Percentiles rank a stretch among this genome's conserved stretches.
Evolutionary conservation across 495 filamentous ascomycete genomes (phyloP).

Genomic region (Aspergillus biplanus): DNA sequence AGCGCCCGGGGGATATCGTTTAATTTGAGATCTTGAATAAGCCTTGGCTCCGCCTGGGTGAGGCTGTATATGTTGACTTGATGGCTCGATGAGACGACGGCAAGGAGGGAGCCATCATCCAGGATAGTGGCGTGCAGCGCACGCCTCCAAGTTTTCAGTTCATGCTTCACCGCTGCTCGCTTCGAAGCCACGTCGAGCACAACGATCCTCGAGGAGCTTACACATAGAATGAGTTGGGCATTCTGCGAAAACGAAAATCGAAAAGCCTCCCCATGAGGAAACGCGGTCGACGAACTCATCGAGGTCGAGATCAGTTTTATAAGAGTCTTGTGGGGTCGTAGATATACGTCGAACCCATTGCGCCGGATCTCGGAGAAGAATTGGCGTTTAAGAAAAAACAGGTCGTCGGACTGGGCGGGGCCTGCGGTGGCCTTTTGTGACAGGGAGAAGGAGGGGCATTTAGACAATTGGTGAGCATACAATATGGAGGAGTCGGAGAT

Average conservation of each 20-base stretch:
- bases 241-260: slow-evolving; percentile 78
- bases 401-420: slow-evolving; percentile 52
- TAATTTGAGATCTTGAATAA: slow-evolving; percentile 69
- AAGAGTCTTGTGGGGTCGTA: slow-evolving; percentile 69
- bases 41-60: slow-evolving; percentile 59
- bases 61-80: slow-evolving; percentile 82
- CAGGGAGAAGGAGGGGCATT: slow-evolving; percentile 68
- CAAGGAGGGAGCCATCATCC: slow-evolving; percentile 76
- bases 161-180: slow-evolving; percentile 65
- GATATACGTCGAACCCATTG: slow-evolving; percentile 78
- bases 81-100: slow-evolving; percentile 79
- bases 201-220: slow-evolving; percentile 85
- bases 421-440: slow-evolving; percentile 51
- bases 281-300: slow-evolving; percentile 77
- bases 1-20: slow-evolving; percentile 79
- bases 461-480: slow-evolving; percentile 75
- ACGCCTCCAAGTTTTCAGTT: slow-evolving; percentile 77
- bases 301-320: slow-evolving; percentile 82
- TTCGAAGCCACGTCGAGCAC: slow-evolving; percentile 67
- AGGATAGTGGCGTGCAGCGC: slow-evolving; percentile 78
- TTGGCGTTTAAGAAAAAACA: slow-evolving; percentile 63
- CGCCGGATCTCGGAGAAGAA: slow-evolving; percentile 74
- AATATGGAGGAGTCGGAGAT: slow-evolving; percentile 72
- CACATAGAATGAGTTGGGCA: slow-evolving; percentile 73
- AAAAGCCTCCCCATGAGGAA: slow-evolving; percentile 83